phyloP scores from a whole-genome alignment of 768 basidiomycete genomes.

The Exidia glandulosa region DNA sequence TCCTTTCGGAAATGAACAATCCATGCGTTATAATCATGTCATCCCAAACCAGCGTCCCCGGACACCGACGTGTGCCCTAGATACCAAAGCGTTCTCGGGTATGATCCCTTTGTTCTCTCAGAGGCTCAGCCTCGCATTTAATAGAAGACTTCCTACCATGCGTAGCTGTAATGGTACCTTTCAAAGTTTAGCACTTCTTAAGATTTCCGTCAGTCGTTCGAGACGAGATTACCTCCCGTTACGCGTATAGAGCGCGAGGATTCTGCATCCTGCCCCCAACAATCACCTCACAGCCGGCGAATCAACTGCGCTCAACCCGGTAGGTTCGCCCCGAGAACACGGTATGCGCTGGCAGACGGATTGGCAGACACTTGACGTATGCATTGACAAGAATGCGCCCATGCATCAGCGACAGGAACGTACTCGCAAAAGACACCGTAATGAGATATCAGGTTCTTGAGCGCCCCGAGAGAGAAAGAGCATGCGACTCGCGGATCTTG shows the following conservation, averaged over 20 bases:
- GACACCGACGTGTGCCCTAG: not conserved
- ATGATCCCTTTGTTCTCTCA: not conserved
- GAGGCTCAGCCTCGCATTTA: no score
- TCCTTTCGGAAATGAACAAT: not conserved
- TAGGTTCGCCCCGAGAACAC: not conserved
- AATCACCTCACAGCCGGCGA: not conserved
- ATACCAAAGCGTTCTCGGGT: not conserved
- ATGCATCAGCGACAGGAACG: not conserved
- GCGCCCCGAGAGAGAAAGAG: no score
- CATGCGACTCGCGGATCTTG: no score
- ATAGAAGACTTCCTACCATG: no score
- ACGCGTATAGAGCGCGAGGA: no score
- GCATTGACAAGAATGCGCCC: not conserved
- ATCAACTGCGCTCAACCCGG: not conserved
- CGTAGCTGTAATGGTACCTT: no score
- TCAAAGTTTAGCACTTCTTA: no score
- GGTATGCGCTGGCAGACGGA: not conserved
- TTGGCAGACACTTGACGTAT: not conserved
- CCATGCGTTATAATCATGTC: not conserved
- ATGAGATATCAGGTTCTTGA: not conserved
- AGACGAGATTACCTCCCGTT: no score
- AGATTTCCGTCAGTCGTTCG: no score
- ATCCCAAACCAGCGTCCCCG: no score
- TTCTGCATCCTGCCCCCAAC: not conserved
- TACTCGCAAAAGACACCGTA: no score